These are phyloP conservation scores for Quercus dentata DNA, from an alignment of 306 rosid genomes.

Conservation along the genomic window DNA sequence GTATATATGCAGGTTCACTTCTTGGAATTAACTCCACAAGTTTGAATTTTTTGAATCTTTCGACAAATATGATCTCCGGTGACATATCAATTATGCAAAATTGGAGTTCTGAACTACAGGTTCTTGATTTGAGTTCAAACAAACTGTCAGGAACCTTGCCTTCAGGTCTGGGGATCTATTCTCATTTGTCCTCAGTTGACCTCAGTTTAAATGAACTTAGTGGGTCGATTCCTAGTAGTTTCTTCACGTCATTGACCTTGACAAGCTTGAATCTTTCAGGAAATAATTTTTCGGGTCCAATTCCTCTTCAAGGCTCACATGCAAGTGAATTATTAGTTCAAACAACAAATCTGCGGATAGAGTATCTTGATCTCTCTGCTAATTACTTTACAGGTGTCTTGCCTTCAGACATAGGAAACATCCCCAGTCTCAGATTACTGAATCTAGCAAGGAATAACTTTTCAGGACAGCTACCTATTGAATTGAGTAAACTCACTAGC, in stretches of 20 bases:
- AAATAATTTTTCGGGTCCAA: constrained; percentile 65
- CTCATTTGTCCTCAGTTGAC: constrained; percentile 59
- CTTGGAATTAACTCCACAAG: constrained; percentile 66
- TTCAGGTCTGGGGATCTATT: constrained; percentile 44
- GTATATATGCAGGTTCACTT: constrained; percentile 64
- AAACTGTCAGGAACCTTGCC: constrained; percentile 77
- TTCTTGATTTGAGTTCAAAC: constrained; percentile 83
- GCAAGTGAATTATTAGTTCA: constrained; percentile 70
- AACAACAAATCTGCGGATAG: constrained; percentile 50
- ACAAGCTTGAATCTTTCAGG: constrained; percentile 76
- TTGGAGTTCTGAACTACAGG: constrained; percentile 69
- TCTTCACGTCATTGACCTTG: constrained; percentile 63
- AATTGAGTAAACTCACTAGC: constrained; percentile 58
- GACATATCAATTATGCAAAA: constrained; percentile 58
- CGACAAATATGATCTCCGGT: constrained; percentile 64
- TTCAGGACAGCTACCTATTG: constrained; percentile 75
- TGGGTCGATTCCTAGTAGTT: constrained; percentile 73
- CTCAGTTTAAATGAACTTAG: constrained; percentile 73
- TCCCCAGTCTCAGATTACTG: constrained; percentile 76
- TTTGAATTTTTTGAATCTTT: constrained; percentile 64
- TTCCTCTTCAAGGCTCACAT: constrained; percentile 64
- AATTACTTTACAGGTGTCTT: constrained; percentile 67
- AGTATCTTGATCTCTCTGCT: constrained; percentile 74
- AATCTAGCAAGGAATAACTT: constrained; percentile 75
- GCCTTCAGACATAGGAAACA: constrained; percentile 68